Evolutionary conservation across 768 basidiomycete species (phyloP), one percentile per base, ranked within the genome.

Genomic region (Mycena pura): DNA sequence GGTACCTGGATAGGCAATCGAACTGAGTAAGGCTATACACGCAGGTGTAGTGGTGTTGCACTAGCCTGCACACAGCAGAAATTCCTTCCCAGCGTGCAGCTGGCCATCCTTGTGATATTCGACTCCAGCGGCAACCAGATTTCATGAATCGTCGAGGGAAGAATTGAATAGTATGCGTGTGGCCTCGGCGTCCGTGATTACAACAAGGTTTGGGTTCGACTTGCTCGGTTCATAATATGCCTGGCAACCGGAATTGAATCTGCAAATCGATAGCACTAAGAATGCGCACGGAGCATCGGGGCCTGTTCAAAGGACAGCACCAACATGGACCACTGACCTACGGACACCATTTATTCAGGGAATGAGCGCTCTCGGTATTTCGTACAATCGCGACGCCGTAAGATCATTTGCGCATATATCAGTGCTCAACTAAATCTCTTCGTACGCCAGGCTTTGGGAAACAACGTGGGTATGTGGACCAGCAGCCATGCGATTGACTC

Each of bases 171-270:
- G 34, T 19, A 73, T 63, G 41, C 65, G 67, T 14, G 72, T 68
- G 3, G 54, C 71, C 11, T 67, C 63, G 10, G 69, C 70, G 3
- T 68, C 66, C 6, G 70, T 69, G 19, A 75, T 58, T 7, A 70
- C 63, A 3, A 60, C 45, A 24, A 72, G 64, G 45, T 74, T 74
- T 7, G 55, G 24, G 19, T 83, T 78, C 17, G 78, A 74, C 3
- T 82, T 78, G 27, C 82, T 74, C 5, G 82, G 78, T 68, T 84
- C 83, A 68, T 85, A 82, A 74, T 86, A 86, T 8, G 80, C 84
- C 6, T 84, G 13, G 46, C 8, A 17, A 5, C 21, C 43, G 22
- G 2, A 32, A n/a, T 3, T 48, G 3, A 31, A 22, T n/a, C n/a
- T n/a, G n/a, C n/a, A 52, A 15, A 22, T 66, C 17, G 13, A 36